A percentile compares a stretch with the other conserved stretches of the same genome.
Conservation (phyloP, 1,139 yeast species). For the Candida pseudoviswanathii region DNA sequence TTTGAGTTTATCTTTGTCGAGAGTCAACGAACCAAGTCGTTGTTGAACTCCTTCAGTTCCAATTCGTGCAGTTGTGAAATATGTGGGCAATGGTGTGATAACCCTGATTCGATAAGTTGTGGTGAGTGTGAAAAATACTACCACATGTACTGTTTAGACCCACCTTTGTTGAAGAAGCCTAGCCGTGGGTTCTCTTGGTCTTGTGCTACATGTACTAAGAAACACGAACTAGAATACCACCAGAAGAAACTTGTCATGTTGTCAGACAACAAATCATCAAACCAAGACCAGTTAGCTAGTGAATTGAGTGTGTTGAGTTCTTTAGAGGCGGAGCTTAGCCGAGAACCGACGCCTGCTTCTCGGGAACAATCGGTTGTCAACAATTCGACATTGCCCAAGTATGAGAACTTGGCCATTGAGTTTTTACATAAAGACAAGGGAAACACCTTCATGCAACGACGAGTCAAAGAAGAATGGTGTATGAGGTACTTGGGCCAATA, state of each 20-base stretch:
- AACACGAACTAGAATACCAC: slow-evolving; percentile 31
- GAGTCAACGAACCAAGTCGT: slow-evolving; percentile 63
- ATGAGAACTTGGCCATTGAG: slow-evolving; percentile 60
- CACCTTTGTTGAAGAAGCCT: slow-evolving; percentile 80
- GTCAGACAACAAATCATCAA: slow-evolving; percentile 46
- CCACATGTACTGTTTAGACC: slow-evolving; percentile 85
- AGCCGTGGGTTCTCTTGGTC: slow-evolving; percentile 92
- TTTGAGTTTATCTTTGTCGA: slow-evolving; percentile 80
- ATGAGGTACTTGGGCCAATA: slow-evolving; percentile 81
- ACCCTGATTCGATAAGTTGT: slow-evolving; percentile 77
- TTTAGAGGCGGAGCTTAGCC: slow-evolving; percentile 13
- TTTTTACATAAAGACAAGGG: slow-evolving; percentile 49
- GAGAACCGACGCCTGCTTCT: slow-evolving; percentile 4
- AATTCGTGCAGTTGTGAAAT: slow-evolving; percentile 59
- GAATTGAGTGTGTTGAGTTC: slow-evolving; percentile 28
- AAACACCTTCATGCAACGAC: slow-evolving; percentile 46
- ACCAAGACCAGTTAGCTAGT: slow-evolving; percentile 33
- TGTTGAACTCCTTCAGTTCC: slow-evolving; percentile 63
- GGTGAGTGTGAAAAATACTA: slow-evolving; percentile 71
- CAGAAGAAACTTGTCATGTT: slow-evolving; percentile 41
- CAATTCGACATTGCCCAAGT: slow-evolving; percentile 43
- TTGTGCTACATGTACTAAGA: slow-evolving; percentile 77
- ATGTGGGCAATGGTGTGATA: slow-evolving; percentile 80
- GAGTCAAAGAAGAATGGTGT: slow-evolving; percentile 72
- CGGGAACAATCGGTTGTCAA: slow-evolving; percentile 8